Base-by-base conservation (phyloP, 495 filamentous ascomycete species). In the Tuber borchii region DNA sequence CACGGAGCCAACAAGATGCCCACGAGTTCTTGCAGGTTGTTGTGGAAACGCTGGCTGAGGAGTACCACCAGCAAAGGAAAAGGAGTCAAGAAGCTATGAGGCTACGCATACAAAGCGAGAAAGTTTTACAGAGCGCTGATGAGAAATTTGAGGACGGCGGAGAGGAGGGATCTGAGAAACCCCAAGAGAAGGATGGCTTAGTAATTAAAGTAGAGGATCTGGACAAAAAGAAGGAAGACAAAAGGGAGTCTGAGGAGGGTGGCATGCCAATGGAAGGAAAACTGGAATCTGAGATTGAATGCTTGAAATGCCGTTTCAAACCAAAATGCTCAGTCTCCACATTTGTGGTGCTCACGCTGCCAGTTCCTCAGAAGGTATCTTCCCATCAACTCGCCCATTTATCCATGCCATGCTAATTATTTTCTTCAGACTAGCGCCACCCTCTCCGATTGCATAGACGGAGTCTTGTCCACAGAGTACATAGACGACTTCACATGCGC, bases 401-500 rank as follows among this genome's bases (percentile, higher is more conserved):
- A 73, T 56, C 20, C 45, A 61, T 45, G 31, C 39, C 56, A 76
- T 74, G 73, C 71, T 80, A 72, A 72, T 26, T 26, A 39, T 73
- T 71, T 70, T 71, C 71, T 31, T 71, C 48, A 89, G 78, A 88
- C 85, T 73, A 89, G 88, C 12, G 89, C 91, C 2, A 89, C 89
- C 12, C 86, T 93, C 56, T 89, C 88, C 77, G 85, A 88, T 6
- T 98, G 96, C 82, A 94, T 98, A 75, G 95, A 99, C 83, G 92
- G 91, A 26, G 89, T 97, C 83, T 90, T 99, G 77, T 97, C 97
- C 83, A 93, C 91, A 0, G 95, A 99, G 81, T 91, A 93, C 81
- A 97, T 99, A 72, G 96, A 99, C 72, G 95, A 97, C 82, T 99
- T 95, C 85, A 92, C 91, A 70, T 99, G 95, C 83, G 95, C 97